Evolutionary conservation across 257 asterid genomes (phyloP).

Genomic region (Lithospermum erythrorhizon): DNA sequence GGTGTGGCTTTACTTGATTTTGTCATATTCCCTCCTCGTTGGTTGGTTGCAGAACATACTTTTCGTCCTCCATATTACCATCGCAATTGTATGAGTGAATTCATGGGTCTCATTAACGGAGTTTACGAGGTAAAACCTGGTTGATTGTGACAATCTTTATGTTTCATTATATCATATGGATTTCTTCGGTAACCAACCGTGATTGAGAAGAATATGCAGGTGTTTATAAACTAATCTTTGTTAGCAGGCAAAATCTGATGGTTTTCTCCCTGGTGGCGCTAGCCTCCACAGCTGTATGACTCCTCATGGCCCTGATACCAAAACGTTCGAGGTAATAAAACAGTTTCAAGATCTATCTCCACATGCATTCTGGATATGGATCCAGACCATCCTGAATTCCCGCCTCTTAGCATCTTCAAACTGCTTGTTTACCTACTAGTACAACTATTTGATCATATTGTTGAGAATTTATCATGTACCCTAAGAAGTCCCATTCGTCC

Average conservation of each 20-base stretch:
- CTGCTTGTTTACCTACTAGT: background rate
- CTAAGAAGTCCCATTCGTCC: background rate
- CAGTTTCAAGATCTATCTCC: conserved; percentile 1
- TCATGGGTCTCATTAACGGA: conserved; percentile 90
- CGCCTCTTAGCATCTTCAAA: too few relatives aligned
- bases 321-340: conserved; percentile 68
- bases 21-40: conserved; percentile 93
- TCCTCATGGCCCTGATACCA: conserved; percentile 97
- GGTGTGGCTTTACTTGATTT: conserved; percentile 98
- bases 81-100: conserved; percentile 97
- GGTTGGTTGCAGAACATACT: conserved; percentile 97
- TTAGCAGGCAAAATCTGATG: conserved; percentile 94
- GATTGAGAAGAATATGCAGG: background rate
- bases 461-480: background rate
- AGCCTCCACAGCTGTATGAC: conserved; percentile 99
- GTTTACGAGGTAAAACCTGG: conserved; percentile 63
- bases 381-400: background rate
- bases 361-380: background rate
- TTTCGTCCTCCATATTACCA: conserved; percentile 98
- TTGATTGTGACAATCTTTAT: background rate
- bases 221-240: background rate
- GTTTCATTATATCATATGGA: too few relatives aligned
- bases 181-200: too few relatives aligned
- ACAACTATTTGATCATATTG: background rate
- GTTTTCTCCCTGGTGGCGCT: conserved; percentile 95